Conservation (phyloP, 1,139 yeast species). For the Protomyces macrosporus region DNA sequence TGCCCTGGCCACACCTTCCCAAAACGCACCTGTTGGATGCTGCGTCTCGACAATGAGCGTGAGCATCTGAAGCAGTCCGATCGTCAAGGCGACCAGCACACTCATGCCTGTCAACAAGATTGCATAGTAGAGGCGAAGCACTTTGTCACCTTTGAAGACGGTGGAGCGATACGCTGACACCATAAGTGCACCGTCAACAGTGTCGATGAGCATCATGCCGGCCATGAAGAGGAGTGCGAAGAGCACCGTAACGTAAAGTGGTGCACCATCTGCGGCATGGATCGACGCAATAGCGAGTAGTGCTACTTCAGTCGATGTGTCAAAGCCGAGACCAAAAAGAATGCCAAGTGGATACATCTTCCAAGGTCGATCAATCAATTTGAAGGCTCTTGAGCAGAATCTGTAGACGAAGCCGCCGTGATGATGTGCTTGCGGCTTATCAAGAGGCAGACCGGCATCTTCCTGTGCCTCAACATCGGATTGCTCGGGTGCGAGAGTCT, state of each 20-base stretch:
- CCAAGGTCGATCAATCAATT: slow-evolving; percentile 26
- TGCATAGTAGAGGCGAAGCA: slow-evolving; percentile 20
- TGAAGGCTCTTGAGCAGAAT: slow-evolving; percentile 8
- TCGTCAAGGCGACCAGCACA: slow-evolving; percentile 24
- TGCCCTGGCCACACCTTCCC: slow-evolving; percentile 26
- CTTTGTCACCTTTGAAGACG: background rate
- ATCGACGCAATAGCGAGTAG: slow-evolving; percentile 26
- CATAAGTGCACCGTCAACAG: slow-evolving; percentile 28
- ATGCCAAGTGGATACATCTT: slow-evolving; percentile 28
- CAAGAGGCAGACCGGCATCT: background rate
- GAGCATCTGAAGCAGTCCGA: slow-evolving; percentile 27
- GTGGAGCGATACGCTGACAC: slow-evolving; percentile 18
- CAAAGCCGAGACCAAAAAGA: slow-evolving; percentile 29
- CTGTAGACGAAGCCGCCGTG: slow-evolving; percentile 12
- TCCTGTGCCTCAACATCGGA: background rate
- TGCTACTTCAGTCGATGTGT: slow-evolving; percentile 27
- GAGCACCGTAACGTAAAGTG: slow-evolving; percentile 25
- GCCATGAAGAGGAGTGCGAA: slow-evolving; percentile 25
- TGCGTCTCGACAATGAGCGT: slow-evolving; percentile 19
- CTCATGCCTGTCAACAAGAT: slow-evolving; percentile 26
- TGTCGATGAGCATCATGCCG: slow-evolving; percentile 28
- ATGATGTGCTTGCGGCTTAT: background rate
- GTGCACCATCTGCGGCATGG: slow-evolving; percentile 20
- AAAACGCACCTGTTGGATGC: slow-evolving; percentile 16
- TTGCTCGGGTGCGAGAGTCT: background rate